Percentiles rank a stretch among this genome's conserved stretches.
Conservation (phyloP, 176 grass and related monocot species). For the Paspalum vaginatum region DNA sequence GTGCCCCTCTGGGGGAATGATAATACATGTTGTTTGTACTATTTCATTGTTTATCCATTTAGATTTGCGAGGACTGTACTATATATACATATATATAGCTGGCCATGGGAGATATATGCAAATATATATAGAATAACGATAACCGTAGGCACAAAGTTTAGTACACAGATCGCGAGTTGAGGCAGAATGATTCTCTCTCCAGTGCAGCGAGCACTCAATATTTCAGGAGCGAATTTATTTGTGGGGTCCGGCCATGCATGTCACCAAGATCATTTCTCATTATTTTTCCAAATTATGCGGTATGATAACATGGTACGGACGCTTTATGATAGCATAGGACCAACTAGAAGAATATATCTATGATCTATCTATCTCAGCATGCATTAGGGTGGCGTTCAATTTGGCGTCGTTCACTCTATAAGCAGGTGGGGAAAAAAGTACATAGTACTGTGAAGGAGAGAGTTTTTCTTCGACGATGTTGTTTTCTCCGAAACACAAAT, state of each 20-base stretch:
- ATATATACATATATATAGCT: neutral
- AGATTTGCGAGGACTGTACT: neutral
- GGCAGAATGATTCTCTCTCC: constrained; percentile 50
- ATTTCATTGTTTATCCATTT: neutral
- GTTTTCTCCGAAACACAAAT: too few relatives aligned
- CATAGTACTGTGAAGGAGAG: too few relatives aligned
- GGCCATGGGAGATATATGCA: neutral
- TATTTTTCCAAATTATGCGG: constrained; percentile 42
- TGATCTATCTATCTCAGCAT: constrained; percentile 1
- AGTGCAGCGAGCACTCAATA: constrained; percentile 56
- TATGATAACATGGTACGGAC: constrained; percentile 51
- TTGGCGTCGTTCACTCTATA: neutral
- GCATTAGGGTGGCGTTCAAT: neutral
- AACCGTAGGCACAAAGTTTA: constrained; percentile 21
- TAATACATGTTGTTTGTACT: constrained; percentile 14
- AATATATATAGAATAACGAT: neutral
- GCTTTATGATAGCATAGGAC: constrained; percentile 18
- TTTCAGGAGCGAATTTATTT: constrained; percentile 32
- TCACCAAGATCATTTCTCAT: constrained; percentile 22
- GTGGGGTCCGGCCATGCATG: constrained; percentile 37
- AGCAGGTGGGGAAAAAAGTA: neutral
- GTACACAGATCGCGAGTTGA: constrained; percentile 5
- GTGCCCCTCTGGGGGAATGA: neutral
- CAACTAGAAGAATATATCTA: constrained; percentile 20
- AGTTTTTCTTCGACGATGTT: too few relatives aligned